Conservation (phyloP, 2,329 filamentous ascomycete genomes). For the Pseudomassariella vexata region DNA sequence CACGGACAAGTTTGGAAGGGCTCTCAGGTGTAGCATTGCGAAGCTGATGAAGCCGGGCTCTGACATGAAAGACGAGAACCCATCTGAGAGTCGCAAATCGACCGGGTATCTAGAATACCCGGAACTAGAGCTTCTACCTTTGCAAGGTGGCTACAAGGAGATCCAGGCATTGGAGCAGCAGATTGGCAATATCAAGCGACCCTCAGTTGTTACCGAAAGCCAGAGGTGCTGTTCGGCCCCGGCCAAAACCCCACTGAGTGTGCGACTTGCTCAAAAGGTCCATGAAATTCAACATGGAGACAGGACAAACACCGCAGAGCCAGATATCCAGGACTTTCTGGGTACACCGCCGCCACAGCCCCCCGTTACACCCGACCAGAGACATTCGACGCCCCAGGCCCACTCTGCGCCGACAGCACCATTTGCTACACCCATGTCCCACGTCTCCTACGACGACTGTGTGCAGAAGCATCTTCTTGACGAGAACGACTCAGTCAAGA, state of each 20-base stretch:
- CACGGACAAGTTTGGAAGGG: conserved; percentile 17
- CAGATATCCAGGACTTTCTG: neutral
- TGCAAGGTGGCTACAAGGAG: conserved; percentile 23
- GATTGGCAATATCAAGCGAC: conserved; percentile 24
- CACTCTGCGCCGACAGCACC: conserved; percentile 10
- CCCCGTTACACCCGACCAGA: conserved; percentile 8
- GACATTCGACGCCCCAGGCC: conserved; percentile 6
- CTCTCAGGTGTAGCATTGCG: conserved; percentile 17
- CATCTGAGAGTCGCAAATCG: conserved; percentile 5
- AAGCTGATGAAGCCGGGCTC: conserved; percentile 14
- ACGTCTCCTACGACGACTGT: conserved; percentile 19
- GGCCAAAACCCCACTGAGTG: conserved; percentile 13
- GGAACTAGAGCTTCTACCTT: conserved; percentile 27
- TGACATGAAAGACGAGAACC: neutral
- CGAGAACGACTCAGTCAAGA: conserved; percentile 12
- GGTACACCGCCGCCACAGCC: neutral
- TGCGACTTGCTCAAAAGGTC: conserved; percentile 19
- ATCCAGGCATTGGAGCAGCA: conserved; percentile 24
- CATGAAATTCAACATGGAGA: conserved; percentile 16
- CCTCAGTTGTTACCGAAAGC: conserved; percentile 24
- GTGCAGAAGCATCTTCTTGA: conserved; percentile 20
- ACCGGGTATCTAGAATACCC: conserved; percentile 24
- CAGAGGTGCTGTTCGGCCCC: conserved; percentile 9
- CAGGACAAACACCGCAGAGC: conserved; percentile 1
- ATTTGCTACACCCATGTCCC: conserved; percentile 10